Evolutionary conservation across 164 flowering plant genomes (phyloP), one percentile per base, ranked within the genome.

Genomic region (Platanus orientalis): DNA sequence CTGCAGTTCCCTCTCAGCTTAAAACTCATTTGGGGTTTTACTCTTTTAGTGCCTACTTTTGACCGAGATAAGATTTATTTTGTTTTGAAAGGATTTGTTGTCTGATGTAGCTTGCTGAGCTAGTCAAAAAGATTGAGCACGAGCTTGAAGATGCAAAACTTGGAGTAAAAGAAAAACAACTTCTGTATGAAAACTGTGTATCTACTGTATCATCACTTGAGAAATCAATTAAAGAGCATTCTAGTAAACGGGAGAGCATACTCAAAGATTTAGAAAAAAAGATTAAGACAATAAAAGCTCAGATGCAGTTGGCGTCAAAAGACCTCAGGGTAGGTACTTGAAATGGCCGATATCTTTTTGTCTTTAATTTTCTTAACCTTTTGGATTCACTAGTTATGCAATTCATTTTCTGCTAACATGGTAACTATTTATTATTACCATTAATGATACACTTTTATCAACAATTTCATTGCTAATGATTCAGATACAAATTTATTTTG

Each of bases 131-230:
- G 75, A 76, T 88, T 57, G 86, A 88, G 78, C 77, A 81, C 68
- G 97, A 95, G 75, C 88, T 95, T 69, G 85, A 63, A 62, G 89
- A 88, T 71, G 85, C 94, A 73, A 80, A 76, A 67, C 66, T 79
- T 57, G 68, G 79, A 25, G 75, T 70, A 36, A 77, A 79, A 70
- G 96, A 86, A 40, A 89, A 85, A 71, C 75, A 85, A 64, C 63
- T 71, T 36, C 52, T 71, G 19, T 78, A 79, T 68, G 77, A 85
- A 51, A 68, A 76, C 19, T 79, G 87, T 79, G 75, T 84, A 20
- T 62, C 70, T 26, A 72, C 71, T 25, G 96, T 89, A 17, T 72
- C 73, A 34, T 57, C 34, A 30, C 94, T 92, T 63, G 97, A 95
- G 64, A 89, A 85, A 60, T 78, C 88, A 44, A 85, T 94, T 60